Evolutionary conservation across 1,284 basidiomycete species (phyloP), one percentile per base, ranked within the genome.

Genomic region (Puccinia brachypodii): DNA sequence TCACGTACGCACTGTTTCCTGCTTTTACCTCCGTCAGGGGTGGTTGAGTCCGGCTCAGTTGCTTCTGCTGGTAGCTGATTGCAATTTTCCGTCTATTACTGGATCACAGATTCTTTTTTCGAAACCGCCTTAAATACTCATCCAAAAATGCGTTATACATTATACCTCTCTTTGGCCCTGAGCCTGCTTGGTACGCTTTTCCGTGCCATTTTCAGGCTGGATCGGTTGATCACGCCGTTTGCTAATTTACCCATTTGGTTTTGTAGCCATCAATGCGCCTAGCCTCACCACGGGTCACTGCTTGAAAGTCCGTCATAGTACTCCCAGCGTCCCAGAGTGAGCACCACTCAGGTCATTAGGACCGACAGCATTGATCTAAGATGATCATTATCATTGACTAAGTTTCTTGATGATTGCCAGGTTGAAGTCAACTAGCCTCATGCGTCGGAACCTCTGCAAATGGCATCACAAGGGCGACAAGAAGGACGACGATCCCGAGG

Each of bases 361-460:
- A n/a, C n/a, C n/a, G n/a, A n/a, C n/a, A 58, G 25, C 4, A 8
- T 38, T 64, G 33, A 40, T 14, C 14, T 8, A 13, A 50, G 62
- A 64, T 38, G n/a, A n/a, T n/a, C n/a, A n/a, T n/a, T n/a, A n/a
- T n/a, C n/a, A n/a, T n/a, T n/a, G n/a, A 40, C 36, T 64, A n/a
- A 64, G 9, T 2, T 13, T 38, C n/a, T 13, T 53, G 50, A 2
- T 36, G 16, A 36, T n/a, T 22, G 28, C 38, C n/a, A 40, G 62
- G 28, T 64, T 36, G 19, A 62, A 16, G 33, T 22, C 62, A 40
- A 64, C 14, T 31, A 19, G 8, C 11, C 68, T 44, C 44, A 47
- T 33, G 11, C 68, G 68, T 22, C 68, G 68, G 47, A 71, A 71
- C 31, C 68, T 71, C 38, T 71, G 68, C 42, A 47, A 71, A 42